Evolutionary conservation across 2,329 filamentous ascomycete species (phyloP).

Genomic region (Neonectria neomacrospora): DNA sequence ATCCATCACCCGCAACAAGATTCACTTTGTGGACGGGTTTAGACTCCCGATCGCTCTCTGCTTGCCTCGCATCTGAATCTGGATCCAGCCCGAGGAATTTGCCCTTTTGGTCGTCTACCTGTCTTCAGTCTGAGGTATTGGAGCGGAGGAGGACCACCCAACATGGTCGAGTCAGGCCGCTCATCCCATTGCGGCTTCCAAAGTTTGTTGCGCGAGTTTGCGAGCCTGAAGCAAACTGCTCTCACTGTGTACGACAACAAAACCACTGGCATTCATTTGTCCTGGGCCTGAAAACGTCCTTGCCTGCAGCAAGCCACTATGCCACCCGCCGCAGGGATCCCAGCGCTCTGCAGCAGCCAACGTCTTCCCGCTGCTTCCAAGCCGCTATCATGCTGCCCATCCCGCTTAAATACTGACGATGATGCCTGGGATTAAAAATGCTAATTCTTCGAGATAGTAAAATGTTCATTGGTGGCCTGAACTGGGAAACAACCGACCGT

Average conservation of each 20-base stretch:
- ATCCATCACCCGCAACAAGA: slow-evolving; percentile 5
- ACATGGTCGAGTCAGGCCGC: background rate
- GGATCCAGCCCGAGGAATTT: slow-evolving; percentile 11
- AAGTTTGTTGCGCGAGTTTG: slow-evolving; percentile 17
- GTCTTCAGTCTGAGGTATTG: slow-evolving; percentile 7
- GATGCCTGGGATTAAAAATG: slow-evolving; percentile 12
- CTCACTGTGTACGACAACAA: slow-evolving; percentile 2
- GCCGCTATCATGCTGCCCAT: slow-evolving; percentile 19
- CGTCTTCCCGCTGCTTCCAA: slow-evolving; percentile 14
- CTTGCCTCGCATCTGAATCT: slow-evolving; percentile 12
- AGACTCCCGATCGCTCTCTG: slow-evolving; percentile 5
- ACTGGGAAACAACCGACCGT: slow-evolving; percentile 99
- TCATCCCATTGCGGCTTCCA: background rate
- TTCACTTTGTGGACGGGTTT: slow-evolving; percentile 12
- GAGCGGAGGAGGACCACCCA: background rate
- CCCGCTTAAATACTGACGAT: slow-evolving; percentile 17
- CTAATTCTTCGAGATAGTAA: slow-evolving; percentile 70
- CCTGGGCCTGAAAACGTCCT: slow-evolving; percentile 20
- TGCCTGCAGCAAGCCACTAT: slow-evolving; percentile 39
- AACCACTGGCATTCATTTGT: slow-evolving; percentile 8
- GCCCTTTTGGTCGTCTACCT: slow-evolving; percentile 14
- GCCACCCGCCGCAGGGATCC: slow-evolving; percentile 31
- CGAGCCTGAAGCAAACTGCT: slow-evolving; percentile 17
- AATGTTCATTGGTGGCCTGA: slow-evolving; percentile 99
- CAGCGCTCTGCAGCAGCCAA: slow-evolving; percentile 25